Evolutionary conservation across 2,329 filamentous ascomycete species (phyloP), one percentile per base, ranked within the genome.

Genomic region (Scedosporium boydii): DNA sequence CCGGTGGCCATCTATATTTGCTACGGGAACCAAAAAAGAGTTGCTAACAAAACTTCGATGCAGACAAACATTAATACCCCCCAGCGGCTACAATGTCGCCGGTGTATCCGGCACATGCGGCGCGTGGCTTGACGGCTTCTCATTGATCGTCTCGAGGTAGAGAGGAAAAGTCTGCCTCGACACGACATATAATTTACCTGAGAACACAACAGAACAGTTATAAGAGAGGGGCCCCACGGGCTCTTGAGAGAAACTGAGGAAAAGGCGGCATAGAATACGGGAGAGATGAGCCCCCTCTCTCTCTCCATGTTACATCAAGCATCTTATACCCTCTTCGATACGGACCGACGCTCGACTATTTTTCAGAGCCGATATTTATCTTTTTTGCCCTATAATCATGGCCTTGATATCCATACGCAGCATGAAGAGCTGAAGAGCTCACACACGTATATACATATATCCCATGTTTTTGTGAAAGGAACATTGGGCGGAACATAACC

Each of bases 61-160:
- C 68, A 97, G 93, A 66, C 88, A 93, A 73, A 95, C 87, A 41
- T 80, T 99, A 64, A 90, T 98, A 68, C 91, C 93, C 60, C 95
- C 95, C 10, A 82, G 89, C 67, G 93, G 93, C 58, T 97, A 95
- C 76, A 90, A 82, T 67, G 88, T 98, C 70, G 93, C 90, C 65
- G 95, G 95, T 64, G 82, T 98, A 66, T 89, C 90, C 10, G 95
- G 95, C 63, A 90, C 89, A 60, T 90, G 87, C 70, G 91, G 82
- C 44, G 73, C 83, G 58, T 96, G 91, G 91, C 77, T 97, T 23
- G 91, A 96, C 72, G 89, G 90, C 3, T 91, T 97, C 72, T 88
- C 90, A 7, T 80, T 96, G 63, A 86, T 98, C 69, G 89, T 78
- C 62, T 75, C 62, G 26, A 64, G 61, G 58, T 66, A 72, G 60